These are phyloP conservation scores for Penicillium cosmopolitanum DNA, from an alignment of 495 filamentous ascomycete genomes.

Conservation along the genomic window DNA sequence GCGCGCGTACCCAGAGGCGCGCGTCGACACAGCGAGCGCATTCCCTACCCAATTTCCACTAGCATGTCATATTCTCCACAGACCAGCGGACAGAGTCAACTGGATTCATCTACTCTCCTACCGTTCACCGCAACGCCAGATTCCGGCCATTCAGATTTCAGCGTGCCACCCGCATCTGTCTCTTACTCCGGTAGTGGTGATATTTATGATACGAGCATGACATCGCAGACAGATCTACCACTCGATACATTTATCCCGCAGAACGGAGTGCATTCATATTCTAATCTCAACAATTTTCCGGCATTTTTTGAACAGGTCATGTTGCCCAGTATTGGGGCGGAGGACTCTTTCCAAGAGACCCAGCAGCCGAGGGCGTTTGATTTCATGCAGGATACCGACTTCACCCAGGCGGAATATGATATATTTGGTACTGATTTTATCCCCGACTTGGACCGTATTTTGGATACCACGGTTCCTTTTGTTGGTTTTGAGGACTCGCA, in stretches of 20 bases:
- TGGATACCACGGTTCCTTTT: constrained; percentile 16
- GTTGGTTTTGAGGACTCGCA: constrained; percentile 12
- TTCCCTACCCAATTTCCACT: neutral
- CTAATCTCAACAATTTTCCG: constrained; percentile 20
- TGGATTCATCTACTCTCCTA: neutral
- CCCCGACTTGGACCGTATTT: constrained; percentile 26
- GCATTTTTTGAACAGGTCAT: constrained; percentile 37
- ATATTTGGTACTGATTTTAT: constrained; percentile 29
- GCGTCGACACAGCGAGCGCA: constrained; percentile 3
- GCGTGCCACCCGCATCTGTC: constrained; percentile 1
- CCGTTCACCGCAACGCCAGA: constrained; percentile 11
- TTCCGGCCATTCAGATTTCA: constrained; percentile 15
- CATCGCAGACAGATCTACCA: constrained; percentile 1
- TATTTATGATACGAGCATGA: constrained; percentile 9
- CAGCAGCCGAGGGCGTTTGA: constrained; percentile 35
- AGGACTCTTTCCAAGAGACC: constrained; percentile 4
- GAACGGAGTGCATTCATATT: neutral
- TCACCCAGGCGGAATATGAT: constrained; percentile 18
- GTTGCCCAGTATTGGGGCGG: constrained; percentile 14
- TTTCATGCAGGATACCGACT: constrained; percentile 31
- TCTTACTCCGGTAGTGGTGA: constrained; percentile 12
- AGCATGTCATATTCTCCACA: constrained; percentile 5
- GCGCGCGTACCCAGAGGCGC: neutral
- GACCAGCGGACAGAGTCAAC: neutral
- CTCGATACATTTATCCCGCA: constrained; percentile 7